These are phyloP conservation scores for Tuber calosporum DNA, from an alignment of 495 filamentous ascomycete genomes.

Conservation along the genomic window DNA sequence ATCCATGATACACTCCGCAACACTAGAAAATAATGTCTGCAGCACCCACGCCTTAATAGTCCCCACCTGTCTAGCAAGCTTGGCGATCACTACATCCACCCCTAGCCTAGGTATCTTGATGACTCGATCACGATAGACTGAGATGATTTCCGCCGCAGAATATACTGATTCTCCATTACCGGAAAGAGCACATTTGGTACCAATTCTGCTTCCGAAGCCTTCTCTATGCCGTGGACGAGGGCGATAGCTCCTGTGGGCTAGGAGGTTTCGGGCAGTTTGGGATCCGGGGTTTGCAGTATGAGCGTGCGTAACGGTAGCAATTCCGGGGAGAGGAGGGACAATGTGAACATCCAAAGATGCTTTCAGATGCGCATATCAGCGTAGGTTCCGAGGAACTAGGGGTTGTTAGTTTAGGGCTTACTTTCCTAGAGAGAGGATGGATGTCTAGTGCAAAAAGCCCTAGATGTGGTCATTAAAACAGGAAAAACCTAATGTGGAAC, in stretches of 20 bases:
- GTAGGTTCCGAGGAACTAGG: slow-evolving; percentile 67
- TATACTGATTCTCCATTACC: neutral
- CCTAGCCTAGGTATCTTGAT: slow-evolving; percentile 24
- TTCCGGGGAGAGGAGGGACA: slow-evolving; percentile 62
- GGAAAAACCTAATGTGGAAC: too few species aligned
- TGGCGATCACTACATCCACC: slow-evolving; percentile 29
- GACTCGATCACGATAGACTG: slow-evolving; percentile 11
- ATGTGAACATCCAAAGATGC: slow-evolving; percentile 85
- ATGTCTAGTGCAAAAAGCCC: too few species aligned
- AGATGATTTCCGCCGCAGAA: slow-evolving; percentile 26
- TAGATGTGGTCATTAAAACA: too few species aligned
- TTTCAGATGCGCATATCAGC: slow-evolving; percentile 70
- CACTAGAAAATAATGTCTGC: slow-evolving; percentile 29
- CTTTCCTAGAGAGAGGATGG: neutral
- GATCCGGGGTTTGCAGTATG: slow-evolving; percentile 60
- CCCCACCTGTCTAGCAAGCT: slow-evolving; percentile 25
- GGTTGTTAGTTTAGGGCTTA: slow-evolving; percentile 1
- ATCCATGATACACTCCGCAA: slow-evolving; percentile 35
- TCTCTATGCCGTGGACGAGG: slow-evolving; percentile 61
- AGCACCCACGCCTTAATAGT: too few species aligned
- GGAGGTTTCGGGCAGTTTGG: slow-evolving; percentile 68
- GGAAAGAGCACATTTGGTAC: too few species aligned
- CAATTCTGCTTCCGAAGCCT: slow-evolving; percentile 52
- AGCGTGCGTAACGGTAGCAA: slow-evolving; percentile 56
- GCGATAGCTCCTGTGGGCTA: slow-evolving; percentile 73